Base-by-base conservation (phyloP, 2,329 filamentous ascomycete genomes). In the Ambrosiella xylebori region DNA sequence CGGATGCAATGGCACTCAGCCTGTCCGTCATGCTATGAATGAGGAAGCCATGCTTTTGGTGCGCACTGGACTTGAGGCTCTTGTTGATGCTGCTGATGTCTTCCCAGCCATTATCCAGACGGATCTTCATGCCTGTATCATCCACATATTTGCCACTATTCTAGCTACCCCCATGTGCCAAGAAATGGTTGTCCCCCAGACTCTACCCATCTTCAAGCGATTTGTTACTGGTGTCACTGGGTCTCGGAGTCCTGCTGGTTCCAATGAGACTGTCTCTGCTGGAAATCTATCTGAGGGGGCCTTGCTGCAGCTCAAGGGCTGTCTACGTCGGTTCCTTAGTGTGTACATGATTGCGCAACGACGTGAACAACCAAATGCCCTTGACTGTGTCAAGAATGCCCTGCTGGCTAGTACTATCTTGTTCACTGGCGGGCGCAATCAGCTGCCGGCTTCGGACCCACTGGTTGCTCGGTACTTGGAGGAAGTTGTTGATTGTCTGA, bases 61-160 rank as follows among this genome's bases (percentile, higher is more conserved):
- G 54, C 82, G 83, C 27, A 82, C 86, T 1, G 84, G 88, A 0
- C 76, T 98, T 1, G 86, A 90, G 61, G 88, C 93, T 1, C 79
- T 98, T 1, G 93, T 97, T 2, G 88, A 97, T 66, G 90, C 93
- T 1, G 90, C 93, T 6, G 88, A 94, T 61, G 89, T 97, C 13
- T 98, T 98, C 71, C 94, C 94, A 0, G 82, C 87, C 1, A 90
- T 98, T 65, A 98, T 98, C 73, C 93, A 93, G 67, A 91, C 89
- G 8, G 93, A 98, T 68, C 77, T 98, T 6, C 89, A 97, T 66
- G 91, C 93, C 44, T 97, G 91, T 66, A 95, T 97, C 63, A 80
- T 98, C 54, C 90, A 98, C 72, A 95, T 97, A 58, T 96, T 97
- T 67, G 86, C 88, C 57, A 95, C 89, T 0, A 93, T 95, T 59